These are phyloP conservation scores for Epichloe sp. DNA, from an alignment of 2,329 filamentous ascomycete genomes.

Conservation along the genomic window DNA sequence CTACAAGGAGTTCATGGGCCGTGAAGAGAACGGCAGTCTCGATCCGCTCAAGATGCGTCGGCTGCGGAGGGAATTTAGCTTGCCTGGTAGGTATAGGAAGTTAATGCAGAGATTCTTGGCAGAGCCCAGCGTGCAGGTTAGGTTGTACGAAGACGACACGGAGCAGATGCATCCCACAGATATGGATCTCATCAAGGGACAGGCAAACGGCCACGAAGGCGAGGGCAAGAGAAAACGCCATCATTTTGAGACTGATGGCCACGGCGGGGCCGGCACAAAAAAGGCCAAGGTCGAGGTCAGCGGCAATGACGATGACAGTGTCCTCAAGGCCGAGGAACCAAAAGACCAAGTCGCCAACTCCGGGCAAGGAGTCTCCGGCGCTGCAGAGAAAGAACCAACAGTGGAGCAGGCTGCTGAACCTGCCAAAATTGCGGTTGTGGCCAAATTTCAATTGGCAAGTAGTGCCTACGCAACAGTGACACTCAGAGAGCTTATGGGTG, in stretches of 20 bases:
- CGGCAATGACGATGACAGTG: conserved; percentile 2
- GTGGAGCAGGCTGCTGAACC: conserved; percentile 11
- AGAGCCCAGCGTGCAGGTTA: conserved; percentile 53
- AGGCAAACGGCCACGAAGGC: conserved; percentile 3
- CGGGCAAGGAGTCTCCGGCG: conserved; percentile 3
- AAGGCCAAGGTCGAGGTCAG: conserved; percentile 5
- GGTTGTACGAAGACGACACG: conserved; percentile 53
- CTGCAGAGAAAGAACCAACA: conserved; percentile 10
- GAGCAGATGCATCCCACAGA: conserved; percentile 88
- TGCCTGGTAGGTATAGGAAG: conserved; percentile 82
- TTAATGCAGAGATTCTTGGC: conserved; percentile 60
- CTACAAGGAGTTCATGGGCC: conserved; percentile 78
- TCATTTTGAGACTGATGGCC: conserved; percentile 7
- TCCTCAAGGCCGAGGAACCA: not conserved
- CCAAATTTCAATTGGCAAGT: conserved; percentile 64
- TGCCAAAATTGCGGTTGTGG: conserved; percentile 46
- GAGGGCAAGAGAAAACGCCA: conserved; percentile 9
- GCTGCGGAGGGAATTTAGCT: conserved; percentile 71
- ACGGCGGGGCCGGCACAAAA: conserved; percentile 6
- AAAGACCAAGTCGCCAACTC: not conserved
- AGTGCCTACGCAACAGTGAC: conserved; percentile 82
- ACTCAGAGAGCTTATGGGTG: conserved; percentile 59
- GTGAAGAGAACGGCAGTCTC: conserved; percentile 60
- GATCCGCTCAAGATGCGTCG: conserved; percentile 82
- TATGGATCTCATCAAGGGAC: conserved; percentile 49